phyloP scores from a whole-genome alignment of 2,329 filamentous ascomycete species.

The Ophiobolus disseminans region DNA sequence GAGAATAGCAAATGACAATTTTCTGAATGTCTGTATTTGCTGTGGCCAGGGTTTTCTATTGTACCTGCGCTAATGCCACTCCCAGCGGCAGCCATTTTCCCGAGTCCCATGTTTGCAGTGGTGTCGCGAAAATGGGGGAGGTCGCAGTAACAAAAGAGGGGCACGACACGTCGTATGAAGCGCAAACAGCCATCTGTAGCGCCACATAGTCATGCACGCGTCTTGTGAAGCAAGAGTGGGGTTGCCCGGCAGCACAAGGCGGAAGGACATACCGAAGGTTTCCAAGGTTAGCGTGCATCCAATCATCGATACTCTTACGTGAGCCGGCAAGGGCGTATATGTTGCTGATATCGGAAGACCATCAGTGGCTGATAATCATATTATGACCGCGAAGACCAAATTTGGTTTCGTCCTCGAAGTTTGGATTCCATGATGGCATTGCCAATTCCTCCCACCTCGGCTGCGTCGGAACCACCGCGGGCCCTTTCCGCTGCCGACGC shows the following conservation, averaged over 20 bases:
- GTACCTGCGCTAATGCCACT: conserved; percentile 35
- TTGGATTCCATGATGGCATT: conserved; percentile 33
- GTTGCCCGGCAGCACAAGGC: conserved; percentile 11
- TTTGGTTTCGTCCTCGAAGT: background rate
- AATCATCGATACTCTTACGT: conserved; percentile 36
- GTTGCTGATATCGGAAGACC: conserved; percentile 25
- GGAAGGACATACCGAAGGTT: conserved; percentile 9
- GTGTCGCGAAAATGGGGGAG: conserved; percentile 40
- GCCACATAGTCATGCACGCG: background rate
- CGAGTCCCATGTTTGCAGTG: conserved; percentile 32
- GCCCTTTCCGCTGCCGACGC: conserved; percentile 46
- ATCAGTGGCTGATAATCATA: conserved; percentile 1
- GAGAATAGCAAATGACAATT: background rate
- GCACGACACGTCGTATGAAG: conserved; percentile 1
- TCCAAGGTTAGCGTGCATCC: conserved; percentile 5
- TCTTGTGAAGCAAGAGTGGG: conserved; percentile 26
- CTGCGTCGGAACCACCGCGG: conserved; percentile 35
- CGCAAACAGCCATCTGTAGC: background rate
- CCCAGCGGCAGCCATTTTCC: conserved; percentile 8
- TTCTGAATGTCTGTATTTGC: conserved; percentile 11
- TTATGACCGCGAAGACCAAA: conserved; percentile 1
- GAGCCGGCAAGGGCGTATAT: conserved; percentile 10
- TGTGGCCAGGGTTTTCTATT: conserved; percentile 28
- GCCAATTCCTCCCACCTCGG: conserved; percentile 38
- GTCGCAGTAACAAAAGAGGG: no score